phyloP scores from a whole-genome alignment of 2,329 filamentous ascomycete species.

The Westerdykella ornata region DNA sequence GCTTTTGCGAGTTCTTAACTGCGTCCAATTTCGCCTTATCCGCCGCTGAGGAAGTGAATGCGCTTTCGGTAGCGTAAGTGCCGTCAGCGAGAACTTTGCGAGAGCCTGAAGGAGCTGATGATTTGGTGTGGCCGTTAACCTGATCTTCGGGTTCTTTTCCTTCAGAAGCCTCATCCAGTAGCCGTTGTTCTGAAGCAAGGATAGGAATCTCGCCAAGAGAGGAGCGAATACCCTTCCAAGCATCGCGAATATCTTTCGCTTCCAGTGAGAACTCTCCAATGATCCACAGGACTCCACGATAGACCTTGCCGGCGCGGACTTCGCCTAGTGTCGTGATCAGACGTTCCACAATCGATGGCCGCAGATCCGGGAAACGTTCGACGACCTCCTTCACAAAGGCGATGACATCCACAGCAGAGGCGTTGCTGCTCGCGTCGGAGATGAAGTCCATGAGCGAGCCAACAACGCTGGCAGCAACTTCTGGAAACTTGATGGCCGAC shows the following conservation, averaged over 20 bases:
- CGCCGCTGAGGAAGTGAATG: constrained; percentile 85
- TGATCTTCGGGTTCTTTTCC: constrained; percentile 58
- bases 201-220: constrained; percentile 97
- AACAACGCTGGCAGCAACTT: constrained; percentile 93
- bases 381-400: constrained; percentile 98
- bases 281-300: constrained; percentile 94
- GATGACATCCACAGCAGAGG: constrained; percentile 93
- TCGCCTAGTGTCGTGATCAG: constrained; percentile 86
- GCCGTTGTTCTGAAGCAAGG: constrained; percentile 83
- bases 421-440: constrained; percentile 96
- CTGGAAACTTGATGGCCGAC: constrained; percentile 98
- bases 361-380: constrained; percentile 89
- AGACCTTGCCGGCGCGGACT: constrained; percentile 94
- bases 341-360: constrained; percentile 78
- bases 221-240: constrained; percentile 91
- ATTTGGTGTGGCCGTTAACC: constrained; percentile 72
- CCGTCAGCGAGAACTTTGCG: constrained; percentile 91
- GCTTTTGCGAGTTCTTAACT: constrained; percentile 94
- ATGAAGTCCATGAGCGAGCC: constrained; percentile 99
- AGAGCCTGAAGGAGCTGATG: constrained; percentile 70
- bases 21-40: constrained; percentile 88
- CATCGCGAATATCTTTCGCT: constrained; percentile 87
- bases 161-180: constrained; percentile 70
- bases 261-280: constrained; percentile 95
- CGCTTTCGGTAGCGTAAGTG: constrained; percentile 95